Evolutionary conservation across 495 filamentous ascomycete species (phyloP).

Genomic region (Penicillium crystallinum): DNA sequence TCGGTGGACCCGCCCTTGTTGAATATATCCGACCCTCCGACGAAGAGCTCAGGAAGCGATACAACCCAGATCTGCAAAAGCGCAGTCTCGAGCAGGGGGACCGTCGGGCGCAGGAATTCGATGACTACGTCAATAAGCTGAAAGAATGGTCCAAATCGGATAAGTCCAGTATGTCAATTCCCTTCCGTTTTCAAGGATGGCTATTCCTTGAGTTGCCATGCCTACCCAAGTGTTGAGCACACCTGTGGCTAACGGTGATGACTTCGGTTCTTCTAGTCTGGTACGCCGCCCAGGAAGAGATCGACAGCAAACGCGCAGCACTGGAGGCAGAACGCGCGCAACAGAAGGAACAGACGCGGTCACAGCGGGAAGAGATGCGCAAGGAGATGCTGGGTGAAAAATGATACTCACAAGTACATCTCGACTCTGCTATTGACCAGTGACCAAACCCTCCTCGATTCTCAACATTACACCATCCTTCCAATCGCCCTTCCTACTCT

Average conservation of each 20-base stretch:
- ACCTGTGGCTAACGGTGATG: conserved; percentile 3
- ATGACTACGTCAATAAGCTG: conserved; percentile 75
- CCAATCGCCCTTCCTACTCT: background rate
- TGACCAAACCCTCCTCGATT: background rate
- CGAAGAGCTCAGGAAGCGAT: conserved; percentile 86
- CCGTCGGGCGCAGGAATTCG: conserved; percentile 73
- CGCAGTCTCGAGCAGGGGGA: conserved; percentile 69
- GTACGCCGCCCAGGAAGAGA: conserved; percentile 63
- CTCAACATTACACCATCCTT: background rate
- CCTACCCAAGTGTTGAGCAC: background rate
- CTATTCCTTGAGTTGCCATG: background rate
- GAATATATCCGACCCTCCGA: conserved; percentile 76
- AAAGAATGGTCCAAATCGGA: conserved; percentile 87
- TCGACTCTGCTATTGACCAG: background rate
- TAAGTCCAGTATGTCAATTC: conserved; percentile 62
- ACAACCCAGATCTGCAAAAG: conserved; percentile 90
- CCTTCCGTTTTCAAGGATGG: background rate
- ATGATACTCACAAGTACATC: conserved; percentile 11
- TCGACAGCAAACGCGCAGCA: conserved; percentile 40
- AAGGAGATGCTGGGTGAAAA: conserved; percentile 41
- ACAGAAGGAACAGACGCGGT: conserved; percentile 46
- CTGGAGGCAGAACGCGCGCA: conserved; percentile 45
- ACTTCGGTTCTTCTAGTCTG: conserved; percentile 54
- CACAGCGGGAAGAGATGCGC: conserved; percentile 55
- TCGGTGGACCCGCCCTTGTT: conserved; percentile 85